Percentiles rank a stretch among this genome's conserved stretches.
phyloP scores from a whole-genome alignment of 306 rosid species.

The Biancaea sappan region DNA sequence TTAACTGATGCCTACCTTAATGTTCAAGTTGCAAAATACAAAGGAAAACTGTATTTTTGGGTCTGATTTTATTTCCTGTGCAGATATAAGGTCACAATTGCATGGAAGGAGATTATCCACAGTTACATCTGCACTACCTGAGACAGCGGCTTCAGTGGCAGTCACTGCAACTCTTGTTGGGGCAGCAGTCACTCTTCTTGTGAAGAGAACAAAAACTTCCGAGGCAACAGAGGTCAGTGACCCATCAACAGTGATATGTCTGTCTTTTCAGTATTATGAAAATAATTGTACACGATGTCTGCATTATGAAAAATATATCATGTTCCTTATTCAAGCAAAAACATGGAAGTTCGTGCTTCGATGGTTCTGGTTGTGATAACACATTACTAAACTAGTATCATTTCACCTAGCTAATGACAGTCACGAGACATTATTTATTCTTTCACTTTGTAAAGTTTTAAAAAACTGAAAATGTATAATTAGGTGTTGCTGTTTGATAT shows the following conservation, averaged over 20 bases:
- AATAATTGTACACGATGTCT: not conserved
- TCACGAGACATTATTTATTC: too few species aligned
- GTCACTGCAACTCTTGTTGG: conserved; percentile 80
- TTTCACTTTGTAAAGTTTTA: not conserved
- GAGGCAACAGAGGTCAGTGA: conserved; percentile 57
- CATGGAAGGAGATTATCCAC: conserved; percentile 57
- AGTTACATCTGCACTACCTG: conserved; percentile 62
- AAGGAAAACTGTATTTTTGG: conserved; percentile 24
- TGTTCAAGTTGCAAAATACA: conserved; percentile 28
- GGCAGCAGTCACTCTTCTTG: conserved; percentile 79
- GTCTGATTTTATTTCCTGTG: conserved; percentile 28
- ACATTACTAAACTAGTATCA: not conserved
- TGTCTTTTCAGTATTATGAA: not conserved
- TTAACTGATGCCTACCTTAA: conserved; percentile 14
- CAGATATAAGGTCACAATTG: conserved; percentile 51
- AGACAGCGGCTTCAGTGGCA: conserved; percentile 86
- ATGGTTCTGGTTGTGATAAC: conserved; percentile 6
- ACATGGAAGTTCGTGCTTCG: conserved; percentile 1
- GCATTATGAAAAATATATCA: not conserved
- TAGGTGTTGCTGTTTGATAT: not conserved
- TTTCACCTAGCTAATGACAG: too few species aligned
- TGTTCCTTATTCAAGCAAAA: not conserved
- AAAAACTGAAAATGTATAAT: not conserved
- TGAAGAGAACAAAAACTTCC: conserved; percentile 62
- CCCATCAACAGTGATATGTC: not conserved